Evolutionary conservation across 2,329 filamentous ascomycete species (phyloP), one percentile per base, ranked within the genome.

Genomic region (Thelonectria blattea): DNA sequence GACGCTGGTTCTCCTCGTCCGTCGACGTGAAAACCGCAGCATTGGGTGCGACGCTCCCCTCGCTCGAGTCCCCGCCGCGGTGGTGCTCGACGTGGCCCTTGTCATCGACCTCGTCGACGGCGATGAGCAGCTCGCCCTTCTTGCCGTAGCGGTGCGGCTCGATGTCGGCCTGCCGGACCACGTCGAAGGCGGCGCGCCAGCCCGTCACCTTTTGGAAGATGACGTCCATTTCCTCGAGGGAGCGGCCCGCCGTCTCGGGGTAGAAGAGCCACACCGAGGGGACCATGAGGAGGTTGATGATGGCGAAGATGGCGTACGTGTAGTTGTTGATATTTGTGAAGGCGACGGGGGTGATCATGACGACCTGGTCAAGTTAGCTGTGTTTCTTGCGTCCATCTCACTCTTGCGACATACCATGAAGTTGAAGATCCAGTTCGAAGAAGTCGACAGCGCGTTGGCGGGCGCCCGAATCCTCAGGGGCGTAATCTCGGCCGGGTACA

Each of bases 401-500:
- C n/a, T 22, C 46, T 37, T 27, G 64, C 6, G 53, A 12, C 22
- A 9, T 27, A 76, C 81, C 65, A 86, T 70, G 70, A 87, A 87
- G 71, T 88, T 88, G 73, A 87, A 88, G 52, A 86, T 83, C 84
- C 84, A 87, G 74, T 87, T 87, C 8, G 79, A 81, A 6, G 78
- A 79, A 0, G 82, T 83, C 0, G 79, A 77, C 34, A 87, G 70
- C 11, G 85, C 86, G 62, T 86, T 87, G 34, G 85, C 85, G 0
- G 84, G 84, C 0, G 85, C 85, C 32, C 88, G 85, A 56, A 89
- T 89, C 63, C 86, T 85, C 74, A 90, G 83, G 10, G 88, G 87
- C 73, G 87, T 86, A 61, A 90, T 85, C 72, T 90, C 88, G 15
- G 83, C 82, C 71, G 87, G 86, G 72, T 90, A 90, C 1, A 89